These are phyloP conservation scores for Aspergillus ochraceoroseus DNA, from an alignment of 2,329 filamentous ascomycete genomes.

Conservation along the genomic window DNA sequence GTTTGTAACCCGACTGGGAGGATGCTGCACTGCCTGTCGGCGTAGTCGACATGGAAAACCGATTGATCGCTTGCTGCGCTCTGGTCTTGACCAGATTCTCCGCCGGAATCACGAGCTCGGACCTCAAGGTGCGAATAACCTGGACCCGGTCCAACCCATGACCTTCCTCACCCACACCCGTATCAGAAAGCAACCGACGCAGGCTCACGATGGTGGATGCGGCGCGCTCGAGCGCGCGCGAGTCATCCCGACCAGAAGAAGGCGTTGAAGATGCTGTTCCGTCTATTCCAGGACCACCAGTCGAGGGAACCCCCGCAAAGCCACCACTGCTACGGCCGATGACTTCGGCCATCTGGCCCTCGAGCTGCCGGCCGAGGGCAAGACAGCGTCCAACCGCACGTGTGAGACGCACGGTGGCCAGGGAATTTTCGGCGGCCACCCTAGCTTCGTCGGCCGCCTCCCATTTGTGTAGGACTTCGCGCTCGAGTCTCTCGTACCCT, in stretches of 20 bases:
- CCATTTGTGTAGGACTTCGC: constrained; percentile 80
- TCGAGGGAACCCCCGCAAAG: constrained; percentile 27
- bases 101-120: constrained; percentile 63
- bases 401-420: constrained; percentile 72
- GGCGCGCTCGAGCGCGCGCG: constrained; percentile 74
- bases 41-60: constrained; percentile 68
- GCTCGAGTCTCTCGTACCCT: constrained; percentile 78
- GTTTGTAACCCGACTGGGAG: constrained; percentile 49
- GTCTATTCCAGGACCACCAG: constrained; percentile 38
- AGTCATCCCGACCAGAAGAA: constrained; percentile 57
- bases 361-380: constrained; percentile 76
- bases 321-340: constrained; percentile 38
- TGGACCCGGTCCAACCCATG: constrained; percentile 69
- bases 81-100: constrained; percentile 69
- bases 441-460: constrained; percentile 79
- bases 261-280: constrained; percentile 23
- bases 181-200: constrained; percentile 64
- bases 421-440: constrained; percentile 69
- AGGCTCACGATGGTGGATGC: constrained; percentile 73
- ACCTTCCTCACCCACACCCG: constrained; percentile 67
- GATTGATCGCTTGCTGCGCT: constrained; percentile 72
- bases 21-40: constrained; percentile 25
- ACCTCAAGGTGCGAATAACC: constrained; percentile 65
- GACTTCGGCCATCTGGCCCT: constrained; percentile 75
- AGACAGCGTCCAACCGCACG: constrained; percentile 73